These are phyloP conservation scores for Oropetium thomaeum DNA, from an alignment of 176 grass and related monocot species.

Conservation along the genomic window DNA sequence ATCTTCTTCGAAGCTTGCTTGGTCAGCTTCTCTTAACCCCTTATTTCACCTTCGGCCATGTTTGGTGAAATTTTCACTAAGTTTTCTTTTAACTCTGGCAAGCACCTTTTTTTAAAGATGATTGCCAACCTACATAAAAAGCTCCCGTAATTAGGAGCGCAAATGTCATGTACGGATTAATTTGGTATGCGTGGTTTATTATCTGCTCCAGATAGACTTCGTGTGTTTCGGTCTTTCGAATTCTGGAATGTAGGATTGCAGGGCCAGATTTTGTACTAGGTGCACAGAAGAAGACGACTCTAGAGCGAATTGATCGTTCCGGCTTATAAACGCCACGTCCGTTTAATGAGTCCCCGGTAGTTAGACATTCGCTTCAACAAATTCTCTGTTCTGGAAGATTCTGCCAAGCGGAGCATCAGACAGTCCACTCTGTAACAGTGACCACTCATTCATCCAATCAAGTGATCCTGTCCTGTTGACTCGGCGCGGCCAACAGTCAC, in stretches of 20 bases:
- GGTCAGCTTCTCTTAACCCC: no score
- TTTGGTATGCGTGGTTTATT: neutral
- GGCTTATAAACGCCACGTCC: no score
- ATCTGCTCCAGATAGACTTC: neutral
- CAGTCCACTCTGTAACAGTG: neutral
- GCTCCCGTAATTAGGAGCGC: neutral
- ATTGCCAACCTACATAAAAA: neutral
- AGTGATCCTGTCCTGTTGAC: neutral
- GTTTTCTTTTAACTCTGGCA: no score
- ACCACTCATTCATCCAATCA: no score
- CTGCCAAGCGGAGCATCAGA: neutral
- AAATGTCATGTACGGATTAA: neutral
- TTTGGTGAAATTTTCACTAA: neutral
- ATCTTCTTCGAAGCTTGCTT: no score
- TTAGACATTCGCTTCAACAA: no score
- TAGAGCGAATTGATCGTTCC: no score
- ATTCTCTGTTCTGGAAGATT: neutral
- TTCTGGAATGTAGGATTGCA: neutral
- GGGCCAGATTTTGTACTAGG: no score
- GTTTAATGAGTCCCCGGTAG: no score
- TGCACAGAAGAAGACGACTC: no score
- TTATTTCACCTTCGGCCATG: neutral
- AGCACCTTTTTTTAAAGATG: neutral
- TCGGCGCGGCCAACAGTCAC: neutral
- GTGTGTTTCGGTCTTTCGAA: no score